A percentile compares a stretch with the other conserved stretches of the same genome.
These are phyloP conservation scores for Alternaria ventricosa DNA, from an alignment of 2,329 filamentous ascomycete genomes.

Conservation along the genomic window DNA sequence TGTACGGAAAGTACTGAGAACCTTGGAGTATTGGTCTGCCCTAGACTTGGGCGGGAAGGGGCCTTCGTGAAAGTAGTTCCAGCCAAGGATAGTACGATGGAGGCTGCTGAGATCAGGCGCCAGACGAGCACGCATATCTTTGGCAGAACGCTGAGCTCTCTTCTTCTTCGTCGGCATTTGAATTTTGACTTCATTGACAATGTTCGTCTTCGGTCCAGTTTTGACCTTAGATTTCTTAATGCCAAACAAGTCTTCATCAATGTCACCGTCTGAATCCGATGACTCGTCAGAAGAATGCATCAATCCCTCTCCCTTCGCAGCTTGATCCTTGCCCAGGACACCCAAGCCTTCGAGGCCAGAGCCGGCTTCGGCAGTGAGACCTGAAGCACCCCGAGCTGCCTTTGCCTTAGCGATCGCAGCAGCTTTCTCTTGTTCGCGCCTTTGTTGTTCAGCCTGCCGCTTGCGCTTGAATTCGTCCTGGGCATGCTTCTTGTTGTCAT, in stretches of 20 bases:
- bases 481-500: slow-evolving; percentile 36
- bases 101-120: slow-evolving; percentile 86
- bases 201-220: slow-evolving; percentile 48
- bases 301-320: slow-evolving; percentile 77
- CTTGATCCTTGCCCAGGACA: slow-evolving; percentile 79
- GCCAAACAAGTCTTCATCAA: slow-evolving; percentile 73
- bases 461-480: slow-evolving; percentile 70
- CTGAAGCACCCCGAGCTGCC: slow-evolving; percentile 57
- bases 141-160: slow-evolving; percentile 79
- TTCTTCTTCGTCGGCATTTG: slow-evolving; percentile 82
- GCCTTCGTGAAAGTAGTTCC: slow-evolving; percentile 92
- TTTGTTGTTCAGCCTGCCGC: slow-evolving; percentile 76
- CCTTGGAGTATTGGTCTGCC: slow-evolving; percentile 73
- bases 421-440: slow-evolving; percentile 73
- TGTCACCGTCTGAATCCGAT: slow-evolving; percentile 64
- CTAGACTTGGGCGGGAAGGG: slow-evolving; percentile 80
- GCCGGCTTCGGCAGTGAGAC: slow-evolving; percentile 73
- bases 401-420: slow-evolving; percentile 74
- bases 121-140: slow-evolving; percentile 92
- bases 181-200: slow-evolving; percentile 45
- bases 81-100: slow-evolving; percentile 85
- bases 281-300: slow-evolving; percentile 81
- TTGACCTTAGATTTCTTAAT: slow-evolving; percentile 57
- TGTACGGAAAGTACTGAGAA: slow-evolving; percentile 78
- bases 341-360: slow-evolving; percentile 77